Percentiles rank a stretch among this genome's conserved stretches.
These are phyloP conservation scores for Metschnikowia bowlesiae DNA, from an alignment of 805 yeast species.

Conservation along the genomic window DNA sequence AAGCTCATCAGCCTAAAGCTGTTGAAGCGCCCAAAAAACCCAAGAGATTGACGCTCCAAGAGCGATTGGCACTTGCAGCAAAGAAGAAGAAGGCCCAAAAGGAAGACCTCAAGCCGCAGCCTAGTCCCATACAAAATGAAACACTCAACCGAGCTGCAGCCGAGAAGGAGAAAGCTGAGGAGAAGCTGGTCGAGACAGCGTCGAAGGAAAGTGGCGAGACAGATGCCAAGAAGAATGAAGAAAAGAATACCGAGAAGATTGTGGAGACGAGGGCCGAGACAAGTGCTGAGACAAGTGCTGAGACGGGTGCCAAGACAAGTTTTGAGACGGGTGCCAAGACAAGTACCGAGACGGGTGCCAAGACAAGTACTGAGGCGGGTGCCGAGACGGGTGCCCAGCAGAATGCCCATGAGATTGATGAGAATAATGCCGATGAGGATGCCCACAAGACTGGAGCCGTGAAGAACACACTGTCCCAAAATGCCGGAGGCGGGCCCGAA, in stretches of 20 bases:
- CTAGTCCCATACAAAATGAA: neutral
- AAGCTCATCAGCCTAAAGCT: neutral
- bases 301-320: too few species aligned
- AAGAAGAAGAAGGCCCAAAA: slow-evolving; percentile 30
- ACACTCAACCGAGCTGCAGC: too few species aligned
- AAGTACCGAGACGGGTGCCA: too few species aligned
- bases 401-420: too few species aligned
- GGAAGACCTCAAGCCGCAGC: neutral
- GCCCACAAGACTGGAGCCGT: neutral
- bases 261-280: too few species aligned
- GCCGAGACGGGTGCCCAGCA: too few species aligned
- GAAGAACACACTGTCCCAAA: neutral
- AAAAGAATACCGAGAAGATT: neutral
- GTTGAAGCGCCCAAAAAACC: slow-evolving; percentile 22
- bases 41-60: slow-evolving; percentile 74
- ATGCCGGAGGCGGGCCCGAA: neutral
- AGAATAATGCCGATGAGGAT: too few species aligned
- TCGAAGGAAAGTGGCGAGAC: neutral
- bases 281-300: too few species aligned
- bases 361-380: too few species aligned
- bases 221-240: neutral
- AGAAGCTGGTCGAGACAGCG: too few species aligned
- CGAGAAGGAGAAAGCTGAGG: too few species aligned
- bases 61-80: slow-evolving; percentile 81
- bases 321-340: too few species aligned